These are phyloP conservation scores for Pseudoneurospora amorphoporcata DNA, from an alignment of 495 filamentous ascomycete genomes.

Conservation along the genomic window DNA sequence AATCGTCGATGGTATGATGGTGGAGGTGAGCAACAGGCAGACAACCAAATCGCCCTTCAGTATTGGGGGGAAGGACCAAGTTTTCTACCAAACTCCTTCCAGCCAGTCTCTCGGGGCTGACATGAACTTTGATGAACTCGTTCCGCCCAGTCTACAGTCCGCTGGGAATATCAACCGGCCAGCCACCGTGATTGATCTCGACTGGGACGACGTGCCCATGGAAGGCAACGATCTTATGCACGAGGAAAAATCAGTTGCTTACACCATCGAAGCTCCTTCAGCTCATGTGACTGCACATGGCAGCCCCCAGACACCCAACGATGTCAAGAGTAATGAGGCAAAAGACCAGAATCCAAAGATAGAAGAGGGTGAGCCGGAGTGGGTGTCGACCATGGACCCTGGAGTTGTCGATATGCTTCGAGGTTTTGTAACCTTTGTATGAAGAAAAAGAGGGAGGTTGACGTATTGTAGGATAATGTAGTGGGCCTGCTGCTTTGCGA, in stretches of 20 bases:
- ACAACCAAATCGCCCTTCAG: not conserved
- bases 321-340: not conserved
- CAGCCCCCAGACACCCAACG: not conserved
- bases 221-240: conserved; percentile 2
- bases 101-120: not conserved
- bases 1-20: not conserved
- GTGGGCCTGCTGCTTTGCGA: not conserved
- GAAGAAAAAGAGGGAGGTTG: not conserved
- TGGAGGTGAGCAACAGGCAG: not conserved
- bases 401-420: conserved; percentile 38
- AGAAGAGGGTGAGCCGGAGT: conserved; percentile 25
- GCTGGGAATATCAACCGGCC: not conserved
- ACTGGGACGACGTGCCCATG: not conserved
- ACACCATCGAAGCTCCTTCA: not conserved
- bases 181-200: not conserved
- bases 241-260: not conserved
- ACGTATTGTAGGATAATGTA: not conserved
- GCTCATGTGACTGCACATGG: conserved; percentile 5
- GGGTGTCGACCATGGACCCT: conserved; percentile 38
- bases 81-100: not conserved
- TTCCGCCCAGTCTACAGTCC: not conserved
- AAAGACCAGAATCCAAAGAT: conserved; percentile 1
- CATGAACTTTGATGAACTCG: not conserved
- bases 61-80: not conserved
- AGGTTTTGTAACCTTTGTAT: conserved; percentile 40